Base-by-base conservation (phyloP, 2,329 filamentous ascomycete genomes). In the Penicillium paneum region DNA sequence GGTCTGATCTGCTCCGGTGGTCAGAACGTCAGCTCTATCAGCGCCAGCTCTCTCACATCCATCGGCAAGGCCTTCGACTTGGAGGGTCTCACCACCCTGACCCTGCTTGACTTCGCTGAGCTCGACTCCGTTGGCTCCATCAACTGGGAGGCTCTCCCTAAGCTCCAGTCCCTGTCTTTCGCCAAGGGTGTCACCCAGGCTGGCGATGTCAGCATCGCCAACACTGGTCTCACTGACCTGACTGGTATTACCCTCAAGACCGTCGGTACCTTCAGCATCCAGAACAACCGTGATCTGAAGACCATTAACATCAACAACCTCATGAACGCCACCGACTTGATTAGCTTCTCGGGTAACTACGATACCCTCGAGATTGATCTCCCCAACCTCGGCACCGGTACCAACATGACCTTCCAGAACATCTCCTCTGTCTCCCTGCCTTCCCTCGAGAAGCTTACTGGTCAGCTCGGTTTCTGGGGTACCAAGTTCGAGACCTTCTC, bases 251-350 rank as follows among this genome's bases (percentile, higher is more conserved):
- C 91, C 72, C 81, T 97, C 61, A 76, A 84, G 60, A 81, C 82
- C n/a, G 86, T 91, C 51, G 81, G 83, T 54, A 81, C 78, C 63
- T 83, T 99, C 72, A 80, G 89, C 73, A 88, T 99, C 76, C 88
- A 90, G 83, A 96, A 96, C 86, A 97, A 97, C 85, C 79, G 78
- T 58, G 87, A 88, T 71, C 82, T 99, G 65, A 84, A 83, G 70
- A 80, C 79, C 58, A 89, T 95, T 78, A 83, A 84, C 70, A 74
- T 78, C 62, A 89, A 91, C 74, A 83, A 88, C 71, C 81, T 97
- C 55, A 81, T 81, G 73, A 93, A 89, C 77, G 83, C 96, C 66
- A 88, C 82, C 62, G 80, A 83, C 53, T 74, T 80, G 43, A 78
- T 97, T 49, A 85, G 82, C 67, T 85, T 99, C 71, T 84, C 86